These are phyloP conservation scores for Ophiocordyceps camponoti-leonardi DNA, from an alignment of 2,329 filamentous ascomycete genomes.

Conservation along the genomic window DNA sequence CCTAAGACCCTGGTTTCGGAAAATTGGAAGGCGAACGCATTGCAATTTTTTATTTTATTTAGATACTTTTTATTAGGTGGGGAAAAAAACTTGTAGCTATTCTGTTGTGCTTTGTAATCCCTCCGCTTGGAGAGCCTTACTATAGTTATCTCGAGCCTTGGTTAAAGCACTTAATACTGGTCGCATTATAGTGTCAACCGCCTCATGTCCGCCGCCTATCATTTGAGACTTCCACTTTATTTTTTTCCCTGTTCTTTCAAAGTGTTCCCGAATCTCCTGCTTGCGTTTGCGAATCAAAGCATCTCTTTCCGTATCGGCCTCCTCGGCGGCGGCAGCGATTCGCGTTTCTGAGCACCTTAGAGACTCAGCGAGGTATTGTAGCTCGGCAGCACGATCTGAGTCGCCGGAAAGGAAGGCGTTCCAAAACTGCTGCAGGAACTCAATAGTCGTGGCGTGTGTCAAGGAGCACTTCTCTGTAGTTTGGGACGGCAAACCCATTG, in stretches of 20 bases:
- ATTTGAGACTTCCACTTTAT: conserved; percentile 49
- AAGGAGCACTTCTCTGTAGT: conserved; percentile 41
- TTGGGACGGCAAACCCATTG: conserved; percentile 35
- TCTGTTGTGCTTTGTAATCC: conserved; percentile 30
- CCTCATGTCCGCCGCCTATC: conserved; percentile 58
- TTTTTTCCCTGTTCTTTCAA: conserved; percentile 57
- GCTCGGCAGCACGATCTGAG: conserved; percentile 59
- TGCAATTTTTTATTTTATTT: no score
- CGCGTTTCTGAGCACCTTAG: conserved; percentile 60
- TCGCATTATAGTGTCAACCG: conserved; percentile 59
- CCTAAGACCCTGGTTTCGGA: no score
- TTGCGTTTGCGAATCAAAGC: conserved; percentile 49
- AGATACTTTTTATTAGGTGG: no score
- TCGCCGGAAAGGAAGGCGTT: conserved; percentile 79
- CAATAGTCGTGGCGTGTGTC: conserved; percentile 83
- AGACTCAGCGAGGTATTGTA: conserved; percentile 68
- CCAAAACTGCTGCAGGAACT: conserved; percentile 98
- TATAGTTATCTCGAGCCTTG: conserved; percentile 54
- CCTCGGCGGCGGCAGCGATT: conserved; percentile 62
- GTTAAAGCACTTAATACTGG: conserved; percentile 56
- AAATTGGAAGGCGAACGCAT: no score
- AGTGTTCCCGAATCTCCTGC: conserved; percentile 52
- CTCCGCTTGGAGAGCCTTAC: conserved; percentile 51
- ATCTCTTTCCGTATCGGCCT: conserved; percentile 60
- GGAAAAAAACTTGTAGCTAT: conserved; percentile 1